Evolutionary conservation across 2,329 filamentous ascomycete genomes (phyloP), one percentile per base, ranked within the genome.

Genomic region (Colletotrichum orchidophilum): DNA sequence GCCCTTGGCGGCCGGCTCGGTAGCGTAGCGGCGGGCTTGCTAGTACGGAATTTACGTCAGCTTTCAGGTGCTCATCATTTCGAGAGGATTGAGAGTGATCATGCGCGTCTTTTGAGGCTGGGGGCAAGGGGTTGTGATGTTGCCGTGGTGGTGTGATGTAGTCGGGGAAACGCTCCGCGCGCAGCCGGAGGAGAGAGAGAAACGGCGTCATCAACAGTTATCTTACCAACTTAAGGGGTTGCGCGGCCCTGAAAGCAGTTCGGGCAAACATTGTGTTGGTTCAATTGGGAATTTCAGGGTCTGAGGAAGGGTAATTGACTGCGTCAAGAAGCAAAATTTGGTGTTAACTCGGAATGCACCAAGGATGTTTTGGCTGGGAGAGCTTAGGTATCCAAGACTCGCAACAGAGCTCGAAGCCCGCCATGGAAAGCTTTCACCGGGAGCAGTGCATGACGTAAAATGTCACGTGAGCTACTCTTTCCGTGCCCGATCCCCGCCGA

Each of bases 1-100:
- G 73, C 87, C 84, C 82, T 90, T 89, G 73, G 80, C 68, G 73
- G 80, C 68, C 18, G 81, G 77, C 76, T 90, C 87, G 74, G 93
- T 93, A 68, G 95, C 93, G 83, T 97, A 98, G 78, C 83, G 82
- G 73, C 87, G 86, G 74, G 82, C 79, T 76, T 83, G 83, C 84
- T 86, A 46, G 35, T 13, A 53, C n/a, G 86, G 81, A 68, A 73
- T 75, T 66, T 81, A 21, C 5, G 27, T 70, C 26, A 70, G 62
- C 46, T 49, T 57, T 54, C 5, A 15, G 18, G 13, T 18, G 31
- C 9, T 52, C 33, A 24, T n/a, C 21, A 13, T 12, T 33, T 54
- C 24, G n/a, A 50, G 50, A 58, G 24, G 33, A 24, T 13, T 7
- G 31, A 35, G 5, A 42, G 50, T 5, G 9, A 53, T 24, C 18